These are phyloP conservation scores for Acidomyces sp. DNA, from an alignment of 495 filamentous ascomycete species.

Conservation along the genomic window DNA sequence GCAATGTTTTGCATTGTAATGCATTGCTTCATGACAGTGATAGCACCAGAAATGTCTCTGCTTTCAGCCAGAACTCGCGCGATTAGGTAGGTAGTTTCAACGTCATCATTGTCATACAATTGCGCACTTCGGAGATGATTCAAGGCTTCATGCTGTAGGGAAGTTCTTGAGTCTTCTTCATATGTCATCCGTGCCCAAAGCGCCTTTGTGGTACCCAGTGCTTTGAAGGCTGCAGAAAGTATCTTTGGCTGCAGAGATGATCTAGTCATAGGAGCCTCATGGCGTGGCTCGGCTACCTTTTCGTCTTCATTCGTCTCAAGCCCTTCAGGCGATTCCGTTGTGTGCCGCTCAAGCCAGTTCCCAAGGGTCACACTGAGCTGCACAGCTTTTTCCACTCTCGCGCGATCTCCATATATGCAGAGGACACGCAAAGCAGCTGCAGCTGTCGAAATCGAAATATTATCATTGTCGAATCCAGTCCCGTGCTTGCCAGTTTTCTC, in stretches of 20 bases:
- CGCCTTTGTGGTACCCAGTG: conserved; percentile 69
- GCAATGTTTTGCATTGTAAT: conserved; percentile 26
- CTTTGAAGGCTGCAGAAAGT: conserved; percentile 58
- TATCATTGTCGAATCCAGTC: conserved; percentile 62
- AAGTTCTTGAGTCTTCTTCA: conserved; percentile 51
- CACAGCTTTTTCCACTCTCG: conserved; percentile 64
- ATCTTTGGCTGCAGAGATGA: conserved; percentile 36
- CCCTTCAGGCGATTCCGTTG: conserved; percentile 36
- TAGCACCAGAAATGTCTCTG: conserved; percentile 59
- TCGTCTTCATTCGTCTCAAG: conserved; percentile 52
- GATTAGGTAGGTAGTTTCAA: conserved; percentile 67
- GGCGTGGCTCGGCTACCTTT: conserved; percentile 39
- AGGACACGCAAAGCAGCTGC: conserved; percentile 65
- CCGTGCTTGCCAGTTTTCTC: conserved; percentile 63
- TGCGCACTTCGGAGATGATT: conserved; percentile 58
- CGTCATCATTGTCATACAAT: conserved; percentile 46
- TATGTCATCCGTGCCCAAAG: conserved; percentile 74
- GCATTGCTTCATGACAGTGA: conserved; percentile 58
- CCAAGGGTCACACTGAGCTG: conserved; percentile 52
- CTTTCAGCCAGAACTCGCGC: conserved; percentile 67
- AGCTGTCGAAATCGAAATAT: conserved; percentile 57
- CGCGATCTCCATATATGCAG: conserved; percentile 61
- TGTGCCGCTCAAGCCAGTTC: conserved; percentile 44
- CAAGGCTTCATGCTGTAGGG: conserved; percentile 60
- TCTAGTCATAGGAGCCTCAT: not conserved